Evolutionary conservation across 2,329 filamentous ascomycete species (phyloP).

Genomic region (Pseudopyricularia cyperi): DNA sequence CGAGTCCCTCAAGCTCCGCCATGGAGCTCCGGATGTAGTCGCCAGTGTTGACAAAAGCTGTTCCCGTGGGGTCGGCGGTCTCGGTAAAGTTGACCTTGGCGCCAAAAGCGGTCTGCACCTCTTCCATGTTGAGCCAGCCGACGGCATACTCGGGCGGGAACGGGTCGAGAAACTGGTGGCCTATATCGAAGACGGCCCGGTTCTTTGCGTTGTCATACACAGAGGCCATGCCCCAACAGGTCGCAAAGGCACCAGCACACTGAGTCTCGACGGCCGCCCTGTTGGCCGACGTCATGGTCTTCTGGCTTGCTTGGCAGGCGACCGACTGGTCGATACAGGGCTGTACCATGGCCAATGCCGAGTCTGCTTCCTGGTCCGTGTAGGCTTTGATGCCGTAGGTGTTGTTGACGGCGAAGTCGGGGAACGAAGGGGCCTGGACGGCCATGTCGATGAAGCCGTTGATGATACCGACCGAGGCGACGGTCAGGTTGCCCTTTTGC

Average conservation of each 20-base stretch:
- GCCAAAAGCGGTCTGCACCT: constrained; percentile 42
- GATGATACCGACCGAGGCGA: constrained; percentile 42
- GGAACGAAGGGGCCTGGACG: constrained; percentile 26
- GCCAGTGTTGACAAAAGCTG: constrained; percentile 23
- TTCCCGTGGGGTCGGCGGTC: constrained; percentile 22
- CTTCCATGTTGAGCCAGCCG: constrained; percentile 39
- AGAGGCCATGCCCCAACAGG: neutral
- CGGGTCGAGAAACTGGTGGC: constrained; percentile 28
- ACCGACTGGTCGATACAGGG: neutral
- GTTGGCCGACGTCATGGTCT: neutral
- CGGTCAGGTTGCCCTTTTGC: constrained; percentile 37
- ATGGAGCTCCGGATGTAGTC: constrained; percentile 19
- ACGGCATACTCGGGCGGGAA: constrained; percentile 36
- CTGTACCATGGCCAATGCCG: neutral
- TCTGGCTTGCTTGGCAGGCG: neutral
- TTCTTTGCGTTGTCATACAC: neutral
- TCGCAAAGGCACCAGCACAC: neutral
- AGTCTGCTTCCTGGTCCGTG: neutral
- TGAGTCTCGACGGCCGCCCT: neutral
- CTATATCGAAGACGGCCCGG: constrained; percentile 33
- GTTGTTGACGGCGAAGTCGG: constrained; percentile 32
- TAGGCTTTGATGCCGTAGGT: constrained; percentile 14
- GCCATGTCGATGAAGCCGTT: constrained; percentile 41
- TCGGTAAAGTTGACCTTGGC: constrained; percentile 45
- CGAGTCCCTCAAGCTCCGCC: constrained; percentile 32